Base-by-base conservation (phyloP, 768 basidiomycete species). In the Termitomyces bulborhizus region DNA sequence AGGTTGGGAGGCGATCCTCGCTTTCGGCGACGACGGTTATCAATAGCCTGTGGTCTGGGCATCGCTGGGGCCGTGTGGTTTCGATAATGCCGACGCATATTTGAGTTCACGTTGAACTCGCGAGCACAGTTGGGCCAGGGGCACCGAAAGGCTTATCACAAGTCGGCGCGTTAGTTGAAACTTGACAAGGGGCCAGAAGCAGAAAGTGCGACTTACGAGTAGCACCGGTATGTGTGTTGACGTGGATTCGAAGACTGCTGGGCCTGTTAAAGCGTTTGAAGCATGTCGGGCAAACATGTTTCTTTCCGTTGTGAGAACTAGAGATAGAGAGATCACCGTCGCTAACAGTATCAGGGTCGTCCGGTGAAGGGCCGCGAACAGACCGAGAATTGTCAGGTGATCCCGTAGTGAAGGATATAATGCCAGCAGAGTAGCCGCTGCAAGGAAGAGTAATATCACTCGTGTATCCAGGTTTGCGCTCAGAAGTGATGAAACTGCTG, bases 31-130 rank as follows among this genome's bases (percentile, higher is more conserved):
- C 65, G 62, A 46, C 62, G 60, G 18, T 68, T 68, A 8, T 64
- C 64, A 8, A 49, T 42, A 11, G 59, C 58, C 34, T 67, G 65
- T 4, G 63, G 56, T 29, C 71, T 65, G 1, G 71, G 65, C 27
- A 65, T 60, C 2, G 71, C 69, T 24, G 73, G 69, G 3, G 70
- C 54, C 1, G 69, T 70, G 50, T 90, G 88, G 66, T 87, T 90
- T 44, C 87, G 76, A 65, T 83, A 85, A 62, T 91, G 89, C 5
- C 89, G 75, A 31, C 89, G 79, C 89, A 90, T 91, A 66, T 91
- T 92, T 0, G 86, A 88, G 65, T 89, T 88, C 46, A 90, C 90
- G 59, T 89, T 90, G 70, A 91, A 91, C 56, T 85, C 81, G 34
- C 86, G 78, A 39, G 84, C 85, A 65, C 88, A 90, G 42, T 82